Base-by-base conservation (phyloP, 169 alveolate species). In the Cryptosporidium bovis region DNA sequence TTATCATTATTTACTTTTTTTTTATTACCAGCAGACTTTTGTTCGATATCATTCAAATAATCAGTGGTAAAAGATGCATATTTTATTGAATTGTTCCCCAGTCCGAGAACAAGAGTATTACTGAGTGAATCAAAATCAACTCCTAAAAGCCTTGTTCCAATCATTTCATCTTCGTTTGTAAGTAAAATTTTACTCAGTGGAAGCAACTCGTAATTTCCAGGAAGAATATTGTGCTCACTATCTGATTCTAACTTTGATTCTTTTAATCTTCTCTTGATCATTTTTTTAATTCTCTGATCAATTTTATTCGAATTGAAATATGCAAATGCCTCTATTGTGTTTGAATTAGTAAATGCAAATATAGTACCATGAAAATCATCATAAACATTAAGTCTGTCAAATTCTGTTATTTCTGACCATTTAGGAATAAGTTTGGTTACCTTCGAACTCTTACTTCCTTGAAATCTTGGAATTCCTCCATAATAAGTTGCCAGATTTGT, bases 401-500 rank as follows among this genome's bases (percentile, higher is more conserved):
- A 16, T 53, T 33, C 34, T 51, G 24, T 55, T 33, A 48, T 82
- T 33, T 82, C 64, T 50, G 89, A 90, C 85, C 93, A 90, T 44
- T 82, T 82, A 12, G 87, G 65, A 24, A 82, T 62, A n/a, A 84
- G 82, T 36, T 71, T 60, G 8, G 83, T 84, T 50, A 90, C 82
- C 48, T 82, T 83, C 8, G 92, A 69, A 31, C 48, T 33, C 13
- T 77, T 77, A 40, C 71, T 71, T 40, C 77, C 71, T 33, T 56
- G 69, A 36, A 46, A 27, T 60, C 87, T 77, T 36, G 87, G 87
- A 24, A 77, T 77, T 24, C 87, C 64, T 33, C 87, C 87, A 77
- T 91, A 90, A 66, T 90, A 87, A 27, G 64, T 69, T 3, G 90
- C 67, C 20, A 64, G 29, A 51, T 65, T 65, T 65, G 85, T 29